Evolutionary conservation across 768 basidiomycete genomes (phyloP).

Genomic region (Collybiopsis luxurians): DNA sequence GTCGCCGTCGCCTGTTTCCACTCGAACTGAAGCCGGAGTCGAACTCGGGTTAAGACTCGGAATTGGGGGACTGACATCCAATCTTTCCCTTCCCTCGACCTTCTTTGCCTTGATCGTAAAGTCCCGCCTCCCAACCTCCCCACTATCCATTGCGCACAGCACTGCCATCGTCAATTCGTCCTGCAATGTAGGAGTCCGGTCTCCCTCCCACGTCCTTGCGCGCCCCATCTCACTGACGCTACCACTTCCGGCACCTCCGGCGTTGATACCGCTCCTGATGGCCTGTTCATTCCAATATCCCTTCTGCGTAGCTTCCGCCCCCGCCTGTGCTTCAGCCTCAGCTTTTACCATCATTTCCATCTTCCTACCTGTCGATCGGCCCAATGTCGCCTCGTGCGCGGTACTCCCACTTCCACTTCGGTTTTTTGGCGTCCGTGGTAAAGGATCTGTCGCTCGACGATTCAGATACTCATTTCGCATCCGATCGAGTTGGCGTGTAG

Average conservation of each 20-base stretch:
- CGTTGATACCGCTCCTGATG: background rate
- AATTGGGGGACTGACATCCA: too few relatives aligned
- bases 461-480: constrained; percentile 1
- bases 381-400: background rate
- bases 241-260: background rate
- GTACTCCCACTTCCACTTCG: background rate
- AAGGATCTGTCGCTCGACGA: background rate
- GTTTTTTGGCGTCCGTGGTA: background rate
- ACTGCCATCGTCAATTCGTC: constrained; percentile 3
- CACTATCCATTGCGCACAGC: background rate
- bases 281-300: background rate
- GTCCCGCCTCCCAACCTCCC: background rate
- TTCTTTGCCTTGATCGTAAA: background rate
- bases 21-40: too few relatives aligned
- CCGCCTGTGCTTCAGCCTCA: background rate
- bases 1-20: too few relatives aligned
- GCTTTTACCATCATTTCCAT: background rate
- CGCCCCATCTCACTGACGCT: background rate
- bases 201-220: background rate
- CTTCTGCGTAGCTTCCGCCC: background rate
- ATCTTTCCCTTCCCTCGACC: background rate
- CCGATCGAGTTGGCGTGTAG: background rate
- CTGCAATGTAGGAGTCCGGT: background rate
- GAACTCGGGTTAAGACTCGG: too few relatives aligned
- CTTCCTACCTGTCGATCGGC: background rate